phyloP scores from a whole-genome alignment of 257 asterid species.

The Solanum corneliomulleri region DNA sequence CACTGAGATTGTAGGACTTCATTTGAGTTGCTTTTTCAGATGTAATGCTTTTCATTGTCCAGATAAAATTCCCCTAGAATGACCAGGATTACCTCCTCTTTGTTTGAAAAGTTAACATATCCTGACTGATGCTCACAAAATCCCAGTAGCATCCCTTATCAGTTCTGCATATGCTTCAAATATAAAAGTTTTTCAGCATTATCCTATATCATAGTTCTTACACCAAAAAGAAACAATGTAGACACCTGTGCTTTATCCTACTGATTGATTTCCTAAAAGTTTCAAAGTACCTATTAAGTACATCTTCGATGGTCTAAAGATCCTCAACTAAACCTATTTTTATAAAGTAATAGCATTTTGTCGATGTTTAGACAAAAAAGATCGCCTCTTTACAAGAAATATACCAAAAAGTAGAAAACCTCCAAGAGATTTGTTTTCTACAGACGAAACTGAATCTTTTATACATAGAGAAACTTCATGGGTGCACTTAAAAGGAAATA shows the following conservation, averaged over 20 bases:
- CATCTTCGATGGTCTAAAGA: neutral
- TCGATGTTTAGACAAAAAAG: neutral
- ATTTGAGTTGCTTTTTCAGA: neutral
- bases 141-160: neutral
- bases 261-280: neutral
- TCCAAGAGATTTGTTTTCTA: neutral
- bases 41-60: neutral
- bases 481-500: neutral
- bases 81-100: neutral
- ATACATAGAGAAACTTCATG: neutral
- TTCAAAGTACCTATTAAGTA: neutral
- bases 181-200: neutral
- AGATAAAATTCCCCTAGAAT: neutral
- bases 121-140: neutral
- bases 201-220: neutral
- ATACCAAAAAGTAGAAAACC: neutral
- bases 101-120: neutral
- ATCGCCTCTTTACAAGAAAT: neutral
- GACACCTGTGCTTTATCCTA: neutral
- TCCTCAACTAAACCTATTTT: neutral
- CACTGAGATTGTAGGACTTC: neutral
- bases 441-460: neutral
- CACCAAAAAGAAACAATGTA: neutral
- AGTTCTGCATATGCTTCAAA: neutral
- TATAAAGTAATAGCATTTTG: neutral